Base-by-base conservation (phyloP, 2,329 filamentous ascomycete species). In the Trichoderma lentiforme region DNA sequence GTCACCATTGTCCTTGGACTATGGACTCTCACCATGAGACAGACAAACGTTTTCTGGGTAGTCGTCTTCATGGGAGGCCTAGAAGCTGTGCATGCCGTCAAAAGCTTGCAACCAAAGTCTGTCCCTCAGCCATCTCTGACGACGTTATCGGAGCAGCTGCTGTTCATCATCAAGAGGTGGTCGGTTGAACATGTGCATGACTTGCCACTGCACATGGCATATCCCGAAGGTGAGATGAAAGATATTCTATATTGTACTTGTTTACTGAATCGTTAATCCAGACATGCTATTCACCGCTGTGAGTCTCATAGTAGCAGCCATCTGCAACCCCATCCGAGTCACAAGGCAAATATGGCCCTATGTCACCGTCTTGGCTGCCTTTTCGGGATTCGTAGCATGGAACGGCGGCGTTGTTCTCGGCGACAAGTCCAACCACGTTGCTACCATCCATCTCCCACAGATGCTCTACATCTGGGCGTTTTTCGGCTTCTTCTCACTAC, bases 31-130 rank as follows among this genome's bases (percentile, higher is more conserved):
- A 83, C 88, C 3, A 96, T 97, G 84, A 87, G 96, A 28, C 96
- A 99, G 81, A 99, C 96, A 0, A 99, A 99, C 77, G 92, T 98
- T 71, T 97, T 99, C 79, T 99, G 96, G 96, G 91, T 95, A 0
- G 91, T 93, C 1, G 85, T 95, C 0, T 94, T 93, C 77, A 88
- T 94, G 76, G 92, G 92, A 24, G 90, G 87, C 6, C 73, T 89
- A 56, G 87, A 91, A 79, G 82, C 83, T 57, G 80, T 89, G 2
- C 85, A 87, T 75, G 85, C 82, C 21, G 81, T 88, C 72, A 88
- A 85, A 77, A 81, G 76, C 4, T 77, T 88, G 32, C 79, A 76
- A 18, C 82, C 82, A 0, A 72, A 77, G 24, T 74, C 76, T 0
- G 78, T 78, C 3, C 74, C 78, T 7, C 78, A 78, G 28, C 81